These are phyloP conservation scores for Yamadazyma akitaensis DNA, from an alignment of 805 yeast species.

Conservation along the genomic window DNA sequence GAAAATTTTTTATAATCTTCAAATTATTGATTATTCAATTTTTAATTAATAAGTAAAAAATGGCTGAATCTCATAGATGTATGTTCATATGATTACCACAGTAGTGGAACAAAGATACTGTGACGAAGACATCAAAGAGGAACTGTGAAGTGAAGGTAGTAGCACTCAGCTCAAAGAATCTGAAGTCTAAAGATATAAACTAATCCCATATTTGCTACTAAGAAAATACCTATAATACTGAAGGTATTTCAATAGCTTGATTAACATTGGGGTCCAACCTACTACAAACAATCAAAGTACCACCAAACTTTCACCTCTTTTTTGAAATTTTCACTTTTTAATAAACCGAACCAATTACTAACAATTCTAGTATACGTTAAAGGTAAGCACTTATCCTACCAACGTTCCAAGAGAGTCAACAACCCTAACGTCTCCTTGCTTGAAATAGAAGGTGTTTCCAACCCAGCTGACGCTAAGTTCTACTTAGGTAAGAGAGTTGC, in stretches of 20 bases:
- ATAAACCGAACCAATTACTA: slow-evolving; percentile 23
- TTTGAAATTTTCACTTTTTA: not conserved
- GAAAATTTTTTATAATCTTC: slow-evolving; percentile 12
- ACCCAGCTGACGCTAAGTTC: slow-evolving; percentile 94
- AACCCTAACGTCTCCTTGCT: slow-evolving; percentile 97
- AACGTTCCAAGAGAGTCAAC: slow-evolving; percentile 97
- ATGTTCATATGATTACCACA: slow-evolving; percentile 42
- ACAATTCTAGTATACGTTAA: slow-evolving; percentile 87
- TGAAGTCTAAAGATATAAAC: no score
- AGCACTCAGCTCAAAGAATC: not conserved
- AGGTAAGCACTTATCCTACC: slow-evolving; percentile 99
- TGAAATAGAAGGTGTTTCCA: slow-evolving; percentile 93
- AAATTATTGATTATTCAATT: slow-evolving; percentile 12
- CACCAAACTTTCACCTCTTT: not conserved
- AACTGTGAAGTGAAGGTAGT: not conserved
- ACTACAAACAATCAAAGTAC: no score
- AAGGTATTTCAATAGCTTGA: no score
- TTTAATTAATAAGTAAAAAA: slow-evolving; percentile 33
- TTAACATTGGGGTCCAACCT: no score
- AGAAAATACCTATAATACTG: no score
- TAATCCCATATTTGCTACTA: no score
- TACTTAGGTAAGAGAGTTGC: slow-evolving; percentile 99
- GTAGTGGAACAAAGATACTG: not conserved
- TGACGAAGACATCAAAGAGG: not conserved
- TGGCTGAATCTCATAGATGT: slow-evolving; percentile 99